Percentiles rank a stretch among this genome's conserved stretches.
Conservation (phyloP, 768 basidiomycete genomes). For the Naematelia aurantialba region DNA sequence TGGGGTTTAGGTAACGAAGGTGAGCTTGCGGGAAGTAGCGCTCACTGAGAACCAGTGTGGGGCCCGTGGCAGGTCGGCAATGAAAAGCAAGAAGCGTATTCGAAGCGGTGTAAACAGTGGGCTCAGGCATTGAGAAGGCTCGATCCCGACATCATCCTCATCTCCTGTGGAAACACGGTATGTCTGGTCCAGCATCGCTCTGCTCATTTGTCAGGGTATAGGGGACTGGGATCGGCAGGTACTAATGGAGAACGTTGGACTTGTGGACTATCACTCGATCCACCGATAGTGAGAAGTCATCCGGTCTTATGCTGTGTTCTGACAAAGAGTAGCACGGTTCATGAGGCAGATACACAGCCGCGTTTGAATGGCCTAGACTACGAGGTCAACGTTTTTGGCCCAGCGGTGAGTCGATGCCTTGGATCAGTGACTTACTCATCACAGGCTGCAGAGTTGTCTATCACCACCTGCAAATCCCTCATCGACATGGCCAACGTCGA, state of each 20-base stretch:
- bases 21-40: conserved; percentile 23
- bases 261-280: conserved; percentile 55
- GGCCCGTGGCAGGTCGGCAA: conserved; percentile 55
- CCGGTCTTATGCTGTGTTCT: conserved; percentile 25
- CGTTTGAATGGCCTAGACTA: too few species aligned
- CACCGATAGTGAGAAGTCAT: conserved; percentile 34
- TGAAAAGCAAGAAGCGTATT: conserved; percentile 58
- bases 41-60: conserved; percentile 30
- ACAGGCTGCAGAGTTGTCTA: conserved; percentile 56
- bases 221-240: conserved; percentile 51
- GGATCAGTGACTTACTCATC: background rate
- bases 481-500: conserved; percentile 56
- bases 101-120: conserved; percentile 59
- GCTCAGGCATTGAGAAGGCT: conserved; percentile 59
- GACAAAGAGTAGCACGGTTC: background rate
- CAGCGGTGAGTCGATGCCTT: conserved; percentile 34
- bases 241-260: conserved; percentile 28
- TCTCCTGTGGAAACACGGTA: conserved; percentile 55
- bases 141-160: conserved; percentile 57
- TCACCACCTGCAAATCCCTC: conserved; percentile 56
- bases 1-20: conserved; percentile 55
- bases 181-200: background rate
- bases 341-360: conserved; percentile 4
- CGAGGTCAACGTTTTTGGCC: conserved; percentile 57
- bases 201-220: conserved; percentile 13